Evolutionary conservation across 1,284 basidiomycete species (phyloP).

Genomic region (Ceratobasidium sp.): DNA sequence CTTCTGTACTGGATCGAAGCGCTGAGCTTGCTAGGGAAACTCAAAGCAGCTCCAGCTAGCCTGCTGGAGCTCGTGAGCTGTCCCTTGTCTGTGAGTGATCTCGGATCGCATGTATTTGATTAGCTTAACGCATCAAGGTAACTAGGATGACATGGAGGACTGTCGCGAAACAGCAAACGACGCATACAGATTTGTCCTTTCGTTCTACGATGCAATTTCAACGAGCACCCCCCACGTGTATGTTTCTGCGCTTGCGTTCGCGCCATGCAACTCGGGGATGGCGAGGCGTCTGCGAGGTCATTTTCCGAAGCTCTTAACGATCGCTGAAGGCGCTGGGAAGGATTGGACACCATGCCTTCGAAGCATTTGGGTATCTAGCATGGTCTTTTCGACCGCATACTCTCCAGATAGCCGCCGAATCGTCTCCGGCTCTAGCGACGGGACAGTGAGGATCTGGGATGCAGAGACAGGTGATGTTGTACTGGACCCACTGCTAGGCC

Average conservation of each 20-base stretch:
- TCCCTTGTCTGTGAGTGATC: background rate
- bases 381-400: background rate
- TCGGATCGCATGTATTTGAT: too few species aligned
- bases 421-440: constrained; percentile 22
- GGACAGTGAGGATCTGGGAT: constrained; percentile 39
- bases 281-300: background rate
- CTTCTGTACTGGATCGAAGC: constrained; percentile 25
- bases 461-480: background rate
- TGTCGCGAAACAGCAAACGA: background rate
- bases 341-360: background rate
- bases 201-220: background rate
- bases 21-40: background rate
- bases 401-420: constrained; percentile 37
- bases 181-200: background rate
- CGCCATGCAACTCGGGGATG: background rate
- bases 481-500: background rate
- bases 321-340: background rate
- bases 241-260: constrained; percentile 1
- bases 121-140: background rate
- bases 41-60: background rate
- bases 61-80: too few species aligned
- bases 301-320: background rate
- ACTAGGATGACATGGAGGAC: background rate
- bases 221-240: background rate
- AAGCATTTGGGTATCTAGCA: background rate